These are phyloP conservation scores for Auriculariales sp. DNA, from an alignment of 768 basidiomycete genomes.

Conservation along the genomic window DNA sequence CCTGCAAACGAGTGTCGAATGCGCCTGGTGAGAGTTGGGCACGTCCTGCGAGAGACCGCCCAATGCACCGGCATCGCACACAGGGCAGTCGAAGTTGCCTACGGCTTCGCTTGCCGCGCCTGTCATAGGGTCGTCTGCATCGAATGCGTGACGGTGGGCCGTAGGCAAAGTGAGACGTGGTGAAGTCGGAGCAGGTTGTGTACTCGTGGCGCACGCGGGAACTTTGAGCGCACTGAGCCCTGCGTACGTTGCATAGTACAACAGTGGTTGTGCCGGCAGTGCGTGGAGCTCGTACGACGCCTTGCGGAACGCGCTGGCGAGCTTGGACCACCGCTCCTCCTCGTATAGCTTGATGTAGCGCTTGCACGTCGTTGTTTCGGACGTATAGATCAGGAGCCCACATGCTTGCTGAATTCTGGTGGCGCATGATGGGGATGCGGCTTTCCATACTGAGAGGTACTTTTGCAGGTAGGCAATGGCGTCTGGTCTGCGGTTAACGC, in stretches of 20 bases:
- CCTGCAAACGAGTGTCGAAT: slow-evolving; percentile 87
- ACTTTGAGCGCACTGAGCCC: slow-evolving; percentile 85
- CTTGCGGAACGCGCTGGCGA: slow-evolving; percentile 66
- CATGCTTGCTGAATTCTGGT: slow-evolving; percentile 63
- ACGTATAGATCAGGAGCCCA: slow-evolving; percentile 59
- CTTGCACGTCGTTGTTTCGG: slow-evolving; percentile 47
- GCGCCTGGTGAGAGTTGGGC: slow-evolving; percentile 85
- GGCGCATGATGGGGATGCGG: slow-evolving; percentile 68
- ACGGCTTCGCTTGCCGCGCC: slow-evolving; percentile 18
- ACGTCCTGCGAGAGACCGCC: slow-evolving; percentile 72
- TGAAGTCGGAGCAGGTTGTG: slow-evolving; percentile 3
- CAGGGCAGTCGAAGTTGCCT: slow-evolving; percentile 79
- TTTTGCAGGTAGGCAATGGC: slow-evolving; percentile 80
- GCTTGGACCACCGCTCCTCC: slow-evolving; percentile 53
- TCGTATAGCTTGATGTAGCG: slow-evolving; percentile 88
- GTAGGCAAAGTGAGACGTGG: background rate
- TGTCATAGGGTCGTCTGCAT: no score
- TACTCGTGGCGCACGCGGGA: slow-evolving; percentile 50
- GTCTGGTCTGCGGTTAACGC: slow-evolving; percentile 45
- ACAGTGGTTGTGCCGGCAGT: slow-evolving; percentile 73
- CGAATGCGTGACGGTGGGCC: slow-evolving; percentile 1
- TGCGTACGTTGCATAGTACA: slow-evolving; percentile 80
- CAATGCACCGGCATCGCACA: slow-evolving; percentile 64
- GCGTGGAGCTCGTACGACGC: slow-evolving; percentile 82
- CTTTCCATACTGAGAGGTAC: slow-evolving; percentile 68